A percentile compares a stretch with the other conserved stretches of the same genome.
phyloP scores from a whole-genome alignment of 805 yeast species.

The Groenewaldozyma salmanticensis region DNA sequence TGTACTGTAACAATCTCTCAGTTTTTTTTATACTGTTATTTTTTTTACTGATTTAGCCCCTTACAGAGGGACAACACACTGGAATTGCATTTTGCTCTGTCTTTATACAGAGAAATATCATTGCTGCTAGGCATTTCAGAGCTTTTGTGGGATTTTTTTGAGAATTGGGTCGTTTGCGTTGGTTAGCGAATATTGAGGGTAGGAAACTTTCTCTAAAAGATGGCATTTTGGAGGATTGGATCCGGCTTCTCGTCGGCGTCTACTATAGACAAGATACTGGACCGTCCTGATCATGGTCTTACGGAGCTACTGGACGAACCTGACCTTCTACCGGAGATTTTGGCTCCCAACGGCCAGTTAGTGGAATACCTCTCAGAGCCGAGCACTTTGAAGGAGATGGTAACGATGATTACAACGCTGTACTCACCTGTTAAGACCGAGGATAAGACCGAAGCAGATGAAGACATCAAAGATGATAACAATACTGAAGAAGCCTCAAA shows the following conservation, averaged over 20 bases:
- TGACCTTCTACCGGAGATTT: slow-evolving; percentile 61
- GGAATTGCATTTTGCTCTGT: too few species aligned
- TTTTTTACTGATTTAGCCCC: too few species aligned
- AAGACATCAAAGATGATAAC: slow-evolving; percentile 5
- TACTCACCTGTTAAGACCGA: not conserved
- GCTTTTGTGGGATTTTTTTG: too few species aligned
- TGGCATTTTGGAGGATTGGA: slow-evolving; percentile 55
- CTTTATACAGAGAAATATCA: too few species aligned
- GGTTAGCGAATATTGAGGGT: too few species aligned
- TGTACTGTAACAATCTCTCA: too few species aligned
- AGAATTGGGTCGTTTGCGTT: too few species aligned
- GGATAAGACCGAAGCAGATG: not conserved
- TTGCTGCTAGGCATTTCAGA: too few species aligned
- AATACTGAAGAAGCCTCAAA: not conserved
- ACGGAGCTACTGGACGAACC: slow-evolving; percentile 60
- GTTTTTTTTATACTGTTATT: too few species aligned
- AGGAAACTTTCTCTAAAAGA: too few species aligned
- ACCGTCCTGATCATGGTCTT: slow-evolving; percentile 34
- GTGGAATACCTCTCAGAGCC: slow-evolving; percentile 75
- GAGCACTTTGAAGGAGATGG: slow-evolving; percentile 55
- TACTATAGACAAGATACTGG: slow-evolving; percentile 42
- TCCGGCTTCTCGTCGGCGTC: slow-evolving; percentile 48
- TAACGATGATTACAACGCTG: slow-evolving; percentile 22
- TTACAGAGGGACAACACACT: too few species aligned
- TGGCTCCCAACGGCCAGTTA: slow-evolving; percentile 63